phyloP scores from a whole-genome alignment of 2,329 filamentous ascomycete genomes.

The Paecilomyces niveus region DNA sequence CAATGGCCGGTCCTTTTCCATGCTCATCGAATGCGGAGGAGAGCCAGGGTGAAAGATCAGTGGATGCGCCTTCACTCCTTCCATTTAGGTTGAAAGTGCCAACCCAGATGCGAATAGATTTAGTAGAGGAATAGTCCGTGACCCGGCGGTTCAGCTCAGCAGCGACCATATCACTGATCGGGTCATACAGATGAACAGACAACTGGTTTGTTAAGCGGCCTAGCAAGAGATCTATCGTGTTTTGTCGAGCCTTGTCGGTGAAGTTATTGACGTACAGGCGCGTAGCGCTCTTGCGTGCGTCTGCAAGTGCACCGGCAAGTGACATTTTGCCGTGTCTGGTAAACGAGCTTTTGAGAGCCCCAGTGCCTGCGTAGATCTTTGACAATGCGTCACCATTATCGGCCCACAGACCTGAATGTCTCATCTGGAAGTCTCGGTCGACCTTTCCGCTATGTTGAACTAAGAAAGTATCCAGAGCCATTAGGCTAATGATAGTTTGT shows the following conservation, averaged over 20 bases:
- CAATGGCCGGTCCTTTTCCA: constrained; percentile 68
- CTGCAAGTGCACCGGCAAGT: constrained; percentile 84
- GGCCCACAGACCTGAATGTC: constrained; percentile 90
- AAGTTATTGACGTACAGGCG: constrained; percentile 98
- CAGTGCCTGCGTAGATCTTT: constrained; percentile 93
- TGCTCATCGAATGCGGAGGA: constrained; percentile 53
- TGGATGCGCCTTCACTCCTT: constrained; percentile 65
- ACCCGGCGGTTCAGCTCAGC: constrained; percentile 60
- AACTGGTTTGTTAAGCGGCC: constrained; percentile 76
- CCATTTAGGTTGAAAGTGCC: constrained; percentile 97
- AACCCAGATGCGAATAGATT: constrained; percentile 70
- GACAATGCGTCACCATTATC: constrained; percentile 94
- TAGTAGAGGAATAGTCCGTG: constrained; percentile 67
- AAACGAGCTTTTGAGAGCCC: constrained; percentile 90
- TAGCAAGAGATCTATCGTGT: constrained; percentile 88
- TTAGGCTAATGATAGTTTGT: constrained; percentile 89
- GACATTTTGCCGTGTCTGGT: constrained; percentile 95
- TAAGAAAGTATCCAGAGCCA: constrained; percentile 83
- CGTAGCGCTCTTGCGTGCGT: constrained; percentile 89
- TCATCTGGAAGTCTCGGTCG: constrained; percentile 77
- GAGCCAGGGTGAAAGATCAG: constrained; percentile 81
- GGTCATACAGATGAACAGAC: constrained; percentile 82
- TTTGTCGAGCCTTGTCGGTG: constrained; percentile 83
- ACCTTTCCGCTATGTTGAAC: constrained; percentile 62
- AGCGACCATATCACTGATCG: constrained; percentile 84